These are phyloP conservation scores for Sinapis alba DNA, from an alignment of 441 rosid genomes.

Conservation along the genomic window DNA sequence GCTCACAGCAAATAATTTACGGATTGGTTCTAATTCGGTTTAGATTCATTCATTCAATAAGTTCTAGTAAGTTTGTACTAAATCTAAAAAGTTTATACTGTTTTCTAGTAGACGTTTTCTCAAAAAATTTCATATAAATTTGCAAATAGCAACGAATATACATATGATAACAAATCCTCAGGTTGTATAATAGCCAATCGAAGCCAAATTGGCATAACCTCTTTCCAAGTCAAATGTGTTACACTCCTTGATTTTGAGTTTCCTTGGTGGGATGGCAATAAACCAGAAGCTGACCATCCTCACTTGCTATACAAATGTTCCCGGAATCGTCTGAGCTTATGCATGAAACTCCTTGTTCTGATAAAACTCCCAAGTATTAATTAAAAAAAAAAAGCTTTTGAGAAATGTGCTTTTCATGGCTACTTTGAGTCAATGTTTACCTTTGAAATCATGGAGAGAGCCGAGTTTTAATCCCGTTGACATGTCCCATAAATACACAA, in stretches of 20 bases:
- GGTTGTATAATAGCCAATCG: background rate
- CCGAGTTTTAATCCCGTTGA: constrained; percentile 66
- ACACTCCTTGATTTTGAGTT: constrained; percentile 2
- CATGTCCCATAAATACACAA: constrained; percentile 73
- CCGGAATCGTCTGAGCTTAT: constrained; percentile 69
- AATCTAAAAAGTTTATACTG: background rate
- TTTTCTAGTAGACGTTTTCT: background rate
- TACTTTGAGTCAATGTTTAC: constrained; percentile 41
- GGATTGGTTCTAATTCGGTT: no score
- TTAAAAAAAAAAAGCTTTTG: no score
- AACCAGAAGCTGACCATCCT: constrained; percentile 67
- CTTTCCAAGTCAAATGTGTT: background rate
- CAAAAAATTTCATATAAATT: background rate
- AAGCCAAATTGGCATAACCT: background rate
- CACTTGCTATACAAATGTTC: constrained; percentile 56
- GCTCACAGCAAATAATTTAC: background rate
- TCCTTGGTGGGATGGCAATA: constrained; percentile 41
- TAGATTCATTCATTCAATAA: background rate
- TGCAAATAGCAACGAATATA: background rate
- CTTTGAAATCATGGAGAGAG: constrained; percentile 69
- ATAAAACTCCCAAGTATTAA: background rate
- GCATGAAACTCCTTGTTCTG: constrained; percentile 69
- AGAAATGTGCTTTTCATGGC: background rate
- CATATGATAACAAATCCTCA: background rate
- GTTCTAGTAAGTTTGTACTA: background rate